These are phyloP conservation scores for Neofusicoccum sp. DNA, from an alignment of 2,329 filamentous ascomycete species.

Conservation along the genomic window DNA sequence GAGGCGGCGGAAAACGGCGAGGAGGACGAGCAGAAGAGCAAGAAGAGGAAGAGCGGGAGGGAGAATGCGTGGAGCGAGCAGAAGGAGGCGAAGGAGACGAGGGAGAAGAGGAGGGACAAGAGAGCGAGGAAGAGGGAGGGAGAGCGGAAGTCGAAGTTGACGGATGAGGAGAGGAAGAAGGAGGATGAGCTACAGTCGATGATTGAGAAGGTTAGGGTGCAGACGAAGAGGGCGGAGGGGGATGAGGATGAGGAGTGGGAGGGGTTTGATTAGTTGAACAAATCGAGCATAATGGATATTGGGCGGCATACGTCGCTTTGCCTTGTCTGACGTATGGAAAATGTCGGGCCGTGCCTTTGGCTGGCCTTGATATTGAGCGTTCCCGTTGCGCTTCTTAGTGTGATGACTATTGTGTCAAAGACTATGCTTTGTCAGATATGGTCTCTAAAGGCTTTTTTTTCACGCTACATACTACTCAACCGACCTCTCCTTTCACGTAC, in stretches of 20 bases:
- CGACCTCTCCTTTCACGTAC: no score
- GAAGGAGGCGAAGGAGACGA: slow-evolving; percentile 32
- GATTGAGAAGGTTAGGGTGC: slow-evolving; percentile 25
- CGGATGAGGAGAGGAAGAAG: slow-evolving; percentile 34
- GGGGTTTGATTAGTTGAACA: slow-evolving; percentile 21
- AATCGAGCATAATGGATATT: background rate
- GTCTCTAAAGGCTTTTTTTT: no score
- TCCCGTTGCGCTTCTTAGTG: no score
- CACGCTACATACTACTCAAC: no score
- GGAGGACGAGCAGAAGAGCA: slow-evolving; percentile 12
- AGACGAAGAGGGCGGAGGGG: slow-evolving; percentile 26
- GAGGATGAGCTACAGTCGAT: slow-evolving; percentile 26
- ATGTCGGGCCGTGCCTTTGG: no score
- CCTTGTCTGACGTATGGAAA: no score
- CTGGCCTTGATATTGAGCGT: no score
- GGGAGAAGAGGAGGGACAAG: slow-evolving; percentile 35
- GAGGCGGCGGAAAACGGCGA: slow-evolving; percentile 11
- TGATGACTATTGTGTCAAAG: no score
- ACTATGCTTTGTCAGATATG: no score
- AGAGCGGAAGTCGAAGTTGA: slow-evolving; percentile 27
- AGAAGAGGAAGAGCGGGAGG: slow-evolving; percentile 25
- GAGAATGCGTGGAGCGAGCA: slow-evolving; percentile 37
- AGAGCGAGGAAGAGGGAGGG: slow-evolving; percentile 26
- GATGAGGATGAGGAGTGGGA: slow-evolving; percentile 29
- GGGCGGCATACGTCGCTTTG: no score